Evolutionary conservation across 2,329 filamentous ascomycete species (phyloP), one percentile per base, ranked within the genome.

Genomic region (Penicillium polonicum): DNA sequence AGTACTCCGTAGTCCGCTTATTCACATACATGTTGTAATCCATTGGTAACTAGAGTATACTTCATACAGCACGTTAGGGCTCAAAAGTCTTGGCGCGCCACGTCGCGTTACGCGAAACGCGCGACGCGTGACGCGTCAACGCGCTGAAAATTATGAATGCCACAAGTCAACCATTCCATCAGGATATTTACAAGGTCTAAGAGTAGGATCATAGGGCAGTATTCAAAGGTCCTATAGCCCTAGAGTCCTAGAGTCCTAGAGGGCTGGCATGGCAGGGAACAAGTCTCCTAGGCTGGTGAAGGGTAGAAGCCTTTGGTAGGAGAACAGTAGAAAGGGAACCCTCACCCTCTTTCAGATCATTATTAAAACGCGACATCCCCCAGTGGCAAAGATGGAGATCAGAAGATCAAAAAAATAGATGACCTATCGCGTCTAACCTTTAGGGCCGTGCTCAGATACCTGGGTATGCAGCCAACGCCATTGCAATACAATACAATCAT

Each of bases 311-410:
- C 36, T 39, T 19, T 12, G 48, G 48, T 21, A 48, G 54, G 43
- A 39, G 45, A 35, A 48, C 15, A 48, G 45, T 35, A 23, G 45
- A 9, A 43, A 50, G 46, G 35, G 42, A 58, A 39, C 19, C 19
- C 13, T 49, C 38, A 25, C 49, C 51, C 54, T 56, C 41, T 48
- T 45, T 45, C 21, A 45, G 23, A 21, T 38, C 29, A 44, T 48
- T 62, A 60, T 62, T 65, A 65, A 65, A 64, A 52, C 52, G 46
- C 54, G 50, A 57, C 45, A 25, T 23, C 15, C 43, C 58, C 55
- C 45, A 17, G 52, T 48, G 42, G 41, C 13, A 25, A 48, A 21
- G 43, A 48, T 39, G 23, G 42, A 38, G 29, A 46, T 29, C 8
- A 38, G 21, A 8, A 21, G 15, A 27, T 31, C 36, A 35, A 33